Conservation (phyloP, 805 yeast species). For the Cyberlindnera subsufficiens region DNA sequence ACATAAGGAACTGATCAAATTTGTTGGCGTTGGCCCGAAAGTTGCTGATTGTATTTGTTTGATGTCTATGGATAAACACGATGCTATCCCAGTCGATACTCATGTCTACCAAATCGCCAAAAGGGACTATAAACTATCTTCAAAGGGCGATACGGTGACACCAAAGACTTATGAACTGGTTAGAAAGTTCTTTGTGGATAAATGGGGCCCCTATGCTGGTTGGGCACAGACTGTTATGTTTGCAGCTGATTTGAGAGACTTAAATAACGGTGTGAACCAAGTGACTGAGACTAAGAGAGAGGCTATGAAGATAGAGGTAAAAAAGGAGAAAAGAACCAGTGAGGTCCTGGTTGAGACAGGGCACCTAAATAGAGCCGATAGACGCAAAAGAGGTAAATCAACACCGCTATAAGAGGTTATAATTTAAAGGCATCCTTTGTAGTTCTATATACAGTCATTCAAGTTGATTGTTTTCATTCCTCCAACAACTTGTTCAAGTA, state of each 20-base stretch:
- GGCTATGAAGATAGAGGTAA: constrained; percentile 6
- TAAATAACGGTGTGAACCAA: constrained; percentile 59
- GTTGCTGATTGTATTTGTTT: constrained; percentile 95
- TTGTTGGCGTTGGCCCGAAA: constrained; percentile 93
- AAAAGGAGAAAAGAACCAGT: constrained; percentile 1
- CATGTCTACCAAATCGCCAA: constrained; percentile 89
- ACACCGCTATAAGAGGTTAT: background rate
- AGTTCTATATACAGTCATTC: constrained; percentile 3
- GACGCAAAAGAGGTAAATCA: constrained; percentile 16
- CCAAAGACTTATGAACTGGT: constrained; percentile 37
- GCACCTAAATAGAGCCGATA: constrained; percentile 3
- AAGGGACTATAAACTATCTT: constrained; percentile 63
- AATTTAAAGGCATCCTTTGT: background rate
- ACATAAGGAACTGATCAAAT: constrained; percentile 53
- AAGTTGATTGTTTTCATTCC: constrained; percentile 3
- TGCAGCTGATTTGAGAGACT: constrained; percentile 72
- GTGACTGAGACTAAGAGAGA: constrained; percentile 12
- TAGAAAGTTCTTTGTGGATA: constrained; percentile 48
- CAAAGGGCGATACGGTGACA: constrained; percentile 23
- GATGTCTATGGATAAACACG: constrained; percentile 84
- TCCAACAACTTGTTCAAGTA: constrained; percentile 17
- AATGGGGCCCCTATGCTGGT: constrained; percentile 93
- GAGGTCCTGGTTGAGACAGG: background rate
- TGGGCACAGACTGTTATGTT: constrained; percentile 98
- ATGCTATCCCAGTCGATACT: constrained; percentile 91